Base-by-base conservation (phyloP, 805 yeast genomes). In the Yarrowia deformans region DNA sequence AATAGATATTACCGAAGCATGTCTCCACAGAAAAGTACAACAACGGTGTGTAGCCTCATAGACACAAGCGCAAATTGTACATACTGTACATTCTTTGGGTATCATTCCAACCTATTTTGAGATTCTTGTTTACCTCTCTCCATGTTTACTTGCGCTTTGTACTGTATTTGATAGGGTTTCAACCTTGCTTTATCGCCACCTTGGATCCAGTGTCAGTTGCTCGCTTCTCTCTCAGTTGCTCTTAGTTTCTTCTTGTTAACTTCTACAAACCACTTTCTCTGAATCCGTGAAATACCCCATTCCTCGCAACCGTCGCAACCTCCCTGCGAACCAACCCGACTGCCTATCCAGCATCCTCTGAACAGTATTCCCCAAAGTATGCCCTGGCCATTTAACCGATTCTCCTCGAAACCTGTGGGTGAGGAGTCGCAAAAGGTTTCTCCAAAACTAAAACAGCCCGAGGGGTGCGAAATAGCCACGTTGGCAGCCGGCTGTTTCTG, bases 401-500 rank as follows among this genome's bases (percentile, higher is more conserved):
- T 56, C 32, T 56, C 63, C 12, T 56, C 63, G 23, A 56, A 56
- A n/a, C 46, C 48, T 2, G 63, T 56, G 48, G 63, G 40, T 32
- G 63, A 42, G 23, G n/a, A 29, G 3, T 56, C 63, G 2, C 48
- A 12, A 3, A 40, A 9, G 29, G 40, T 74, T 14, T 75, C 78
- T 29, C 72, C 77, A 6, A 75, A 79, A 29, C 71, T 78, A 64
- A 56, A 70, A 37, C 69, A 70, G 43, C 81, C 85, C n/a, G 76
- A 82, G 7, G 82, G 84, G 2, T 83, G 85, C 64, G 82, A 85
- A 73, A 73, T 87, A n/a, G 78, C 87, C 49, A 88, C 93, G 0
- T 77, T 87, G 12, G 89, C 87, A 8, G 89, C 87, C 12, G 89
- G 90, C 56, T 82, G 82, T 67, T 83, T 82, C 72, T 80, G 80